These are phyloP conservation scores for Sarocladium oryzae DNA, from an alignment of 2,329 filamentous ascomycete genomes.

Conservation along the genomic window DNA sequence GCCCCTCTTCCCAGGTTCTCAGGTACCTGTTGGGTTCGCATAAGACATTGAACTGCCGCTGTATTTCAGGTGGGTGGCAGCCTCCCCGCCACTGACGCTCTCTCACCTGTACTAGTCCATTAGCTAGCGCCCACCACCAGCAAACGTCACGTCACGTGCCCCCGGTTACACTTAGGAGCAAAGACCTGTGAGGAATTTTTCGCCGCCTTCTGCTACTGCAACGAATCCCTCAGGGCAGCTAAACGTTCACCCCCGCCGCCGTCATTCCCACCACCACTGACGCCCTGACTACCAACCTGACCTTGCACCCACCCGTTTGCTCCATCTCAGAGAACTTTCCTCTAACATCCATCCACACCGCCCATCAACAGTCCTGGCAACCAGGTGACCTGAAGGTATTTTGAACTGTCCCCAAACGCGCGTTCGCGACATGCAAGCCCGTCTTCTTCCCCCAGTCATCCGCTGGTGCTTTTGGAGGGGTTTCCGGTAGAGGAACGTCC, in stretches of 20 bases:
- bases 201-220: conserved; percentile 1
- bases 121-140: background rate
- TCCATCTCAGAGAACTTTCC: conserved; percentile 11
- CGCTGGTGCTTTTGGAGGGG: conserved; percentile 10
- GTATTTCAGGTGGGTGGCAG: background rate
- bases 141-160: conserved; percentile 2
- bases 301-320: conserved; percentile 11
- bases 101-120: background rate
- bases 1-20: background rate
- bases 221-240: conserved; percentile 1
- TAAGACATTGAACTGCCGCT: too few species aligned
- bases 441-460: conserved; percentile 12
- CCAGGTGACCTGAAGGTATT: conserved; percentile 7
- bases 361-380: conserved; percentile 5
- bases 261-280: conserved; percentile 6
- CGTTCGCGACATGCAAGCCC: conserved; percentile 11
- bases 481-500: background rate
- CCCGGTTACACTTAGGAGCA: background rate
- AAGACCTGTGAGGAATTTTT: conserved; percentile 8
- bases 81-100: background rate
- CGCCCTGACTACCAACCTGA: conserved; percentile 3
- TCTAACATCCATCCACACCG: conserved; percentile 10
- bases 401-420: background rate
- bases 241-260: background rate
- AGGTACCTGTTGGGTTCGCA: background rate